Conservation (phyloP, 805 yeast genomes). For the Lachancea meyersii region DNA sequence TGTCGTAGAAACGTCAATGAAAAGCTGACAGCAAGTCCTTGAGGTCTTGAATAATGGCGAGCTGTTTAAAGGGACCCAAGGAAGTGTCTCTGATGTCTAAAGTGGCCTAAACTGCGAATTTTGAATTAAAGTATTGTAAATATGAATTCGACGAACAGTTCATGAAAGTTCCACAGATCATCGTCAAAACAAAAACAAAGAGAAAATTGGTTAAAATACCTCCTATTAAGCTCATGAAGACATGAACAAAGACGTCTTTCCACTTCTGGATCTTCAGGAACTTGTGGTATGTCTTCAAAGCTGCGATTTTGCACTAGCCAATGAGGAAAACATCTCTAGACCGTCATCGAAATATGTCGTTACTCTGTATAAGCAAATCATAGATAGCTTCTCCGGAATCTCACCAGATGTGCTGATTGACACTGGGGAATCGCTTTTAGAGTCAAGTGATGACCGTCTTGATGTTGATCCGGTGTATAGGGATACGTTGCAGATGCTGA, state of each 20-base stretch:
- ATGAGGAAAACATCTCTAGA: constrained; percentile 50
- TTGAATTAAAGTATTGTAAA: no score
- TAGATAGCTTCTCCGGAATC: constrained; percentile 55
- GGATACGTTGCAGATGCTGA: constrained; percentile 45
- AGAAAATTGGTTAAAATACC: not conserved
- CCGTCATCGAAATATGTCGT: constrained; percentile 55
- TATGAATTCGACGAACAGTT: no score
- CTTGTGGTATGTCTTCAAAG: constrained; percentile 52
- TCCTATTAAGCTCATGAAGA: not conserved
- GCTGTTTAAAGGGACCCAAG: not conserved
- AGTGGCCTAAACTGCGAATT: not conserved
- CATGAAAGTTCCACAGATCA: no score
- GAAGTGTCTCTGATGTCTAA: no score
- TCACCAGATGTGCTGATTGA: constrained; percentile 31
- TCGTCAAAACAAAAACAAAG: not conserved
- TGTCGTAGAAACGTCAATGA: not conserved
- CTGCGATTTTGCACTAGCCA: constrained; percentile 50
- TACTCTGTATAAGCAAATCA: constrained; percentile 51
- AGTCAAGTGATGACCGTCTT: constrained; percentile 19
- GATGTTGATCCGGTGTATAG: constrained; percentile 15
- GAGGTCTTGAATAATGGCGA: not conserved
- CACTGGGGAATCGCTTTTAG: constrained; percentile 12
- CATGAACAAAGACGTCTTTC: constrained; percentile 47
- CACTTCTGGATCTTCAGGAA: constrained; percentile 54
- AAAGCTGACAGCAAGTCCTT: no score